Base-by-base conservation (phyloP, 2,329 filamentous ascomycete species). In the Nectriaceae sp. region DNA sequence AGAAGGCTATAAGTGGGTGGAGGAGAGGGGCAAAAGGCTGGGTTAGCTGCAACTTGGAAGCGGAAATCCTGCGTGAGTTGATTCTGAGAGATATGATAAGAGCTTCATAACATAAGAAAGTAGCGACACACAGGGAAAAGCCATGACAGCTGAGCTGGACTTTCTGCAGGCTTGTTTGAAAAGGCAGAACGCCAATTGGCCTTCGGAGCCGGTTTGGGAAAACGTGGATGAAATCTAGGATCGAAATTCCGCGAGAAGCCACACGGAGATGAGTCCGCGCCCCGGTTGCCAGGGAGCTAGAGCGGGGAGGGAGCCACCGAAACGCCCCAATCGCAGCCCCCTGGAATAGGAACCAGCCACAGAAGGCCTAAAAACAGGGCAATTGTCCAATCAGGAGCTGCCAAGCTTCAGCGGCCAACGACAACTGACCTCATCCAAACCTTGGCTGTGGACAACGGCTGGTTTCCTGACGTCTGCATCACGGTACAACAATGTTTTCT, bases 341-440 rank as follows among this genome's bases (percentile, higher is more conserved):
- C 33, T 19, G 33, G 8, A 6, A n/a, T n/a, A 6, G 33, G 16
- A 36, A 16, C 10, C 37, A 39, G 37, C 37, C 37, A 39, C 37
- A 21, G 50, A 45, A 42, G 48, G 43, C 49, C 45, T 42, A 37
- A 43, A 49, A 40, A 55, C 43, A 47, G 54, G 50, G 21, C 48
- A 21, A 46, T 42, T 53, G 46, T 3, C 60, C 48, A 62, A 61
- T 62, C 54, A 49, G 54, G 48, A 41, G 18, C 18, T 42, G 42
- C 26, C 37, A 24, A 13, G 40, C 29, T n/a, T 44, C 51, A 47
- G 52, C 49, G 47, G 47, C 50, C 56, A 47, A 59, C 52, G 31
- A 61, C 46, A 45, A 54, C 49, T 54, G 56, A 62, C 56, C 47
- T 61, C 59, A 55, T 52, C 46, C 21, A 18, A 38, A 53, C 33